phyloP scores from a whole-genome alignment of 129 eudicot genomes.

The Pulicaria dysenterica region DNA sequence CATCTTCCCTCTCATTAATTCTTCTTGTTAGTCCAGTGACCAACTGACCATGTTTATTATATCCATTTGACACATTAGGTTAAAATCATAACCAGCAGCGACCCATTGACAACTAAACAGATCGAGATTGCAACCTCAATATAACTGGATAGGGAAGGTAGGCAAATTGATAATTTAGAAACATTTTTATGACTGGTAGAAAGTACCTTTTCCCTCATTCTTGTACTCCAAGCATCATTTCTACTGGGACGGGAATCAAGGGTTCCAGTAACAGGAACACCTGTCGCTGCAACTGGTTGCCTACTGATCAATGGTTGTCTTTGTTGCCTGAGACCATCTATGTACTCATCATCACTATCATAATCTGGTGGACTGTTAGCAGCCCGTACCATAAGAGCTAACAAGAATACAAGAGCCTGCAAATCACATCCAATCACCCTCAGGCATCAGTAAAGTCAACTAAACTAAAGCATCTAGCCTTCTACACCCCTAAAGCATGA shows the following conservation, averaged over 20 bases:
- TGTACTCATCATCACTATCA: slow-evolving; percentile 94
- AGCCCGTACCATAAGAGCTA: slow-evolving; percentile 79
- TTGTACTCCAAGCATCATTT: slow-evolving; percentile 94
- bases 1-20: too few relatives aligned
- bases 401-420: slow-evolving; percentile 85
- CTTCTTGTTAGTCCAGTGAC: too few relatives aligned
- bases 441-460: neutral
- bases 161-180: neutral
- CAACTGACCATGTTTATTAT: too few relatives aligned
- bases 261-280: slow-evolving; percentile 66
- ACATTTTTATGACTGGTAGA: neutral
- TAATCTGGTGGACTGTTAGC: slow-evolving; percentile 75
- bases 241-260: slow-evolving; percentile 77
- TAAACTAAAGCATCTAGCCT: neutral
- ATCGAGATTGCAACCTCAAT: neutral
- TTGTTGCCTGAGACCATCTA: slow-evolving; percentile 77
- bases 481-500: neutral
- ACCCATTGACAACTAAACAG: neutral
- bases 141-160: neutral
- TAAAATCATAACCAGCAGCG: neutral
- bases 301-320: slow-evolving; percentile 79
- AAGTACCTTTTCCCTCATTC: slow-evolving; percentile 92
- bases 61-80: neutral
- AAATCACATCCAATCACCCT: slow-evolving; percentile 23
- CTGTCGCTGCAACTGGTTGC: slow-evolving; percentile 58